Conservation (phyloP, 345 rosid species). For the Euphorbia tirucalli region DNA sequence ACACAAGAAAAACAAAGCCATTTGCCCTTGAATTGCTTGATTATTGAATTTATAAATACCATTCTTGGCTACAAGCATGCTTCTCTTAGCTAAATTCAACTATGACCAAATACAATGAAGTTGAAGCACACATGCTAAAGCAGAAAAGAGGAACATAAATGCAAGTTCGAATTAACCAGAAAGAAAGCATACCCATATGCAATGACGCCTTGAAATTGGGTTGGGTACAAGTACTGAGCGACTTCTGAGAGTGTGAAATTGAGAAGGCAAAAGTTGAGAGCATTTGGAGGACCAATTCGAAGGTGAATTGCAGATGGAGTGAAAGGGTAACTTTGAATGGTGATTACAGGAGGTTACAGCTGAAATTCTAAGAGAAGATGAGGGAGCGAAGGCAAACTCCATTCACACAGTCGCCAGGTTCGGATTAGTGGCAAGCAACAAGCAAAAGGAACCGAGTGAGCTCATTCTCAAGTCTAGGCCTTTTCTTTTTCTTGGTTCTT, state of each 20-base stretch:
- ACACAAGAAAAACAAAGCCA: no score
- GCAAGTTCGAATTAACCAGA: neutral
- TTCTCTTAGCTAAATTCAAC: neutral
- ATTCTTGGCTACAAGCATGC: no score
- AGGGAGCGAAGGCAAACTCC: slow-evolving; percentile 44
- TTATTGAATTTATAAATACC: no score
- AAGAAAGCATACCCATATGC: slow-evolving; percentile 39
- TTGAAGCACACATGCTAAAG: neutral
- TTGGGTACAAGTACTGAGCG: slow-evolving; percentile 21
- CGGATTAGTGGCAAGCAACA: slow-evolving; percentile 6
- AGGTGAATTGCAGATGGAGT: slow-evolving; percentile 10
- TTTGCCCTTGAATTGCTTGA: no score
- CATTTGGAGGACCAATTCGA: slow-evolving; percentile 17
- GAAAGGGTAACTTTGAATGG: slow-evolving; percentile 15
- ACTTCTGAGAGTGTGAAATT: slow-evolving; percentile 18
- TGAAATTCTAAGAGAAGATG: slow-evolving; percentile 34
- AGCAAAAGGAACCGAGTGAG: no score
- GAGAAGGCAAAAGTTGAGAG: slow-evolving; percentile 24
- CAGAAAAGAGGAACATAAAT: neutral
- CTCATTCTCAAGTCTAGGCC: no score
- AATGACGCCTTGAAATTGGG: slow-evolving; percentile 23
- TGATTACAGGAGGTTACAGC: slow-evolving; percentile 22
- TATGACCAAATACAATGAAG: neutral
- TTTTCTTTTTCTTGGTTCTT: no score
- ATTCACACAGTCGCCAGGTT: slow-evolving; percentile 12